These are phyloP conservation scores for Pseudodiploospora longispora DNA, from an alignment of 2,329 filamentous ascomycete species.

Conservation along the genomic window DNA sequence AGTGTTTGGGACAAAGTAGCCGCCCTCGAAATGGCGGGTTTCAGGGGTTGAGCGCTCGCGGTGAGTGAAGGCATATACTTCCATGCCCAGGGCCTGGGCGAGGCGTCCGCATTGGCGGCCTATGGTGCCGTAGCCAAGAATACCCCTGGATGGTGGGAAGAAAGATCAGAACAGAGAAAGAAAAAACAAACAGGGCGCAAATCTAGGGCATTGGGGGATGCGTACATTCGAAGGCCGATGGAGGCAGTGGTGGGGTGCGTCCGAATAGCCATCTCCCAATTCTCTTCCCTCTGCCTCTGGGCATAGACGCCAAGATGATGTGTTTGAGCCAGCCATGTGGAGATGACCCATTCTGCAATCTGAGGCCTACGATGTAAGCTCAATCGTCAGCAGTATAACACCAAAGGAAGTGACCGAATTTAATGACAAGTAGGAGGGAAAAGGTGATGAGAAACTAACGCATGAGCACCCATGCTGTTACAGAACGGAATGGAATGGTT, in stretches of 20 bases:
- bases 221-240: conserved; percentile 25
- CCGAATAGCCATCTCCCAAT: conserved; percentile 17
- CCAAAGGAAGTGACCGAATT: too few relatives aligned
- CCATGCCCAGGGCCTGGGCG: conserved; percentile 54
- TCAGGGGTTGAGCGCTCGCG: conserved; percentile 50
- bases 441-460: conserved; percentile 21
- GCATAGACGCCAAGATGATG: conserved; percentile 23
- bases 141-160: conserved; percentile 16
- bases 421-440: background rate
- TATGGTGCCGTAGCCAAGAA: conserved; percentile 38
- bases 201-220: background rate
- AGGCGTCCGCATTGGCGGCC: conserved; percentile 38
- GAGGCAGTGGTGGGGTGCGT: conserved; percentile 22
- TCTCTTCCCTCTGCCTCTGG: conserved; percentile 18
- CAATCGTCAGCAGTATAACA: background rate
- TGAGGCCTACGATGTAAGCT: conserved; percentile 19
- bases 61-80: conserved; percentile 60
- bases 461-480: conserved; percentile 33
- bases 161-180: background rate
- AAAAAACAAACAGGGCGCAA: too few relatives aligned
- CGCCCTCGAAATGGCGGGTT: conserved; percentile 42
- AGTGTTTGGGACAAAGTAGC: conserved; percentile 59
- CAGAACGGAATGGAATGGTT: conserved; percentile 29
- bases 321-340: conserved; percentile 23
- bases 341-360: conserved; percentile 34